A percentile compares a stretch with the other conserved stretches of the same genome.
Conservation (phyloP, 2,329 filamentous ascomycete species). For the Dactylellina parvicollis region DNA sequence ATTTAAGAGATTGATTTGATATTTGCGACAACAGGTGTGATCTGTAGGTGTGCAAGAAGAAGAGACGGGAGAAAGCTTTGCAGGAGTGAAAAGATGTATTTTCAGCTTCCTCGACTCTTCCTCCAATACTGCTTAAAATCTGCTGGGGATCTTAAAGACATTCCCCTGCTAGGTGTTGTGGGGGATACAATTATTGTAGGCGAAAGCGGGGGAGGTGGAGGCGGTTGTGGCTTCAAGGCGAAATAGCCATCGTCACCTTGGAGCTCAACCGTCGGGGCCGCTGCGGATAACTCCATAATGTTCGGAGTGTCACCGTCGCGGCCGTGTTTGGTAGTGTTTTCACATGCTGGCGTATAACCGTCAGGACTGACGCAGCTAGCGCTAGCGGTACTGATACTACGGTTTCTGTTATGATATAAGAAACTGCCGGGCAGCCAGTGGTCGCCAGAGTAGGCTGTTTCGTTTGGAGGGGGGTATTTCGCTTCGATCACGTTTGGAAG, state of each 20-base stretch:
- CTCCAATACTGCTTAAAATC: constrained; percentile 24
- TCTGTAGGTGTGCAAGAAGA: constrained; percentile 19
- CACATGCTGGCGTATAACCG: constrained; percentile 4
- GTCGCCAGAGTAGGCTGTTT: constrained; percentile 42
- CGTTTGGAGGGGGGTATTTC: constrained; percentile 42
- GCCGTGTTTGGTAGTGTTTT: constrained; percentile 7
- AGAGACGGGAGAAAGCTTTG: constrained; percentile 11
- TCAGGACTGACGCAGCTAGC: constrained; percentile 29
- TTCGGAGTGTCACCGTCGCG: constrained; percentile 6
- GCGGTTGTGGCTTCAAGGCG: constrained; percentile 23
- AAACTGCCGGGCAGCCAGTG: constrained; percentile 51
- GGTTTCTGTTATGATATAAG: constrained; percentile 39
- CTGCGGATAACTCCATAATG: constrained; percentile 31
- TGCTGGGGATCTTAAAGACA: constrained; percentile 13
- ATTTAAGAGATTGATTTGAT: too few relatives aligned
- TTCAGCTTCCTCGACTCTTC: constrained; percentile 17
- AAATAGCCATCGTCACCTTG: constrained; percentile 47
- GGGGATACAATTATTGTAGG: constrained; percentile 8
- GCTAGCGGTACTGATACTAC: constrained; percentile 33
- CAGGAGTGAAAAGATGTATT: neutral
- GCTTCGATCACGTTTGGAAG: constrained; percentile 48
- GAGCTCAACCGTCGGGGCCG: constrained; percentile 22
- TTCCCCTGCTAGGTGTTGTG: constrained; percentile 4
- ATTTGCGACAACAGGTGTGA: too few relatives aligned
- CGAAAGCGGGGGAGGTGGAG: constrained; percentile 14